phyloP scores from a whole-genome alignment of 257 asterid species.

The Solanum paucissectum region DNA sequence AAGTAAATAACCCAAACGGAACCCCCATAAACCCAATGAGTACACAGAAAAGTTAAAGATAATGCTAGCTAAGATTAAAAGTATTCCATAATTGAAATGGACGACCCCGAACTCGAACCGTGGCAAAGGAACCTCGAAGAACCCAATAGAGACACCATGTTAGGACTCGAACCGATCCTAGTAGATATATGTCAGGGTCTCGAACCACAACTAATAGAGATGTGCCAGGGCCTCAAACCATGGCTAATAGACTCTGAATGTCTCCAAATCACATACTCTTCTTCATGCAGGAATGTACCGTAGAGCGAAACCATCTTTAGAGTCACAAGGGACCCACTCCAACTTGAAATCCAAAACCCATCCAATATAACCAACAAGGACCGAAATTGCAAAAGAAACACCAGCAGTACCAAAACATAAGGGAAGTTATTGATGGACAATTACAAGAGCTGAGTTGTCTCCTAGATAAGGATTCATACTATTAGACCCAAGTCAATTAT shows the following conservation, averaged over 20 bases:
- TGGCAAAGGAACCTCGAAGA: too few species aligned
- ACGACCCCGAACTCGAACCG: too few species aligned
- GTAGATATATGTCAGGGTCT: not conserved
- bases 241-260: accelerated
- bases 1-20: too few species aligned
- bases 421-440: not conserved
- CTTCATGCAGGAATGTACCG: not conserved
- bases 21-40: too few species aligned
- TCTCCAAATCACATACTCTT: not conserved
- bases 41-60: too few species aligned
- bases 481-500: not conserved
- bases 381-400: not conserved
- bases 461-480: not conserved
- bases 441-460: not conserved
- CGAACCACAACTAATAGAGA: not conserved
- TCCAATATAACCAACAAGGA: not conserved
- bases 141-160: too few species aligned
- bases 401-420: accelerated
- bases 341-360: not conserved
- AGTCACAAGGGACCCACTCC: not conserved
- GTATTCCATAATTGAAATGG: too few species aligned
- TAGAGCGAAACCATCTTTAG: not conserved
- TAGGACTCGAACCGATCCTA: not conserved
- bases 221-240: not conserved
- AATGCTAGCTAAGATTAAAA: too few species aligned